These are phyloP conservation scores for Macrocybe gigantea DNA, from an alignment of 768 basidiomycete species.

Conservation along the genomic window DNA sequence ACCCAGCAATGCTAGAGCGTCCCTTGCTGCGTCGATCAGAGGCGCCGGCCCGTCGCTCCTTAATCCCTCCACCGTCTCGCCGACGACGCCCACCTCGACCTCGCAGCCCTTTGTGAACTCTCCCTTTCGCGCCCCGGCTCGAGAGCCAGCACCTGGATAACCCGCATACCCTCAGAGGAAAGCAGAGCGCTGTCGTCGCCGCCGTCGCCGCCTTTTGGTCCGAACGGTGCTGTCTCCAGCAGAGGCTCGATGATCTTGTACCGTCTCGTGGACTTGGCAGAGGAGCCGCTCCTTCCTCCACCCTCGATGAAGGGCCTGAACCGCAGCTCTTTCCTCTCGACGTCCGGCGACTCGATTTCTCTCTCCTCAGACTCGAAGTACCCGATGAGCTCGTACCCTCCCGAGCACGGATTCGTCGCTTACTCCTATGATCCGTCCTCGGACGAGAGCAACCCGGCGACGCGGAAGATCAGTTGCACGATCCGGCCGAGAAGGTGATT, in stretches of 20 bases:
- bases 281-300: conserved; percentile 28
- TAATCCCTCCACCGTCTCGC: too few species aligned
- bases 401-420: conserved; percentile 39
- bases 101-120: too few species aligned
- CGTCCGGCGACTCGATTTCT: conserved; percentile 37
- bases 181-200: conserved; percentile 10
- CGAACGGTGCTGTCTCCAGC: conserved; percentile 5
- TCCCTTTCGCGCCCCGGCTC: too few species aligned
- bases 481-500: conserved; percentile 26
- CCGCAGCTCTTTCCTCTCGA: conserved; percentile 26
- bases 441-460: conserved; percentile 31
- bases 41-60: too few species aligned
- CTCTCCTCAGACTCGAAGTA: conserved; percentile 64
- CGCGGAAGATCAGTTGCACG: conserved; percentile 60
- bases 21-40: too few species aligned
- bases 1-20: too few species aligned
- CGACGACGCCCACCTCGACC: too few species aligned
- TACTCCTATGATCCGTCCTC: conserved; percentile 57
- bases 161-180: conserved; percentile 15
- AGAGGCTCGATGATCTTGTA: conserved; percentile 31
- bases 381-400: conserved; percentile 30
- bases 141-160: too few species aligned
- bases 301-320: conserved; percentile 17
- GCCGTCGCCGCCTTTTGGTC: neutral
- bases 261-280: conserved; percentile 20